These are phyloP conservation scores for Hymenoscyphus infarciens DNA, from an alignment of 2,329 filamentous ascomycete genomes.

Conservation along the genomic window DNA sequence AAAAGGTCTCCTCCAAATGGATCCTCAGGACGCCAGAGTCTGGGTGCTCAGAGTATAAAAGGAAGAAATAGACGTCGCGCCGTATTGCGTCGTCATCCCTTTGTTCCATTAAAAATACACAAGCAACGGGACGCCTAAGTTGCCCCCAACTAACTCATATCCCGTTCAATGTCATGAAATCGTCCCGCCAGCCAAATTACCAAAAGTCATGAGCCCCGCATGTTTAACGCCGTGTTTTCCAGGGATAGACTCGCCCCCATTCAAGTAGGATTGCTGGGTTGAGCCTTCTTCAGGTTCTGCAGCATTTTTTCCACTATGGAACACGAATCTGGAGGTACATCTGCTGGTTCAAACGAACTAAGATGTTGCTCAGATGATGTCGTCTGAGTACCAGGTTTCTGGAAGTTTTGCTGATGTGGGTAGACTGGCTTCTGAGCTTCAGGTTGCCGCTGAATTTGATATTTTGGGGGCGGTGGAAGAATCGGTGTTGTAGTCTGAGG, in stretches of 20 bases:
- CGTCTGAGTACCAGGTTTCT: slow-evolving; percentile 10
- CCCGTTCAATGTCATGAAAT: slow-evolving; percentile 7
- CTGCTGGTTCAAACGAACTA: slow-evolving; percentile 27
- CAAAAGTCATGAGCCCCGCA: not conserved
- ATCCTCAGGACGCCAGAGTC: slow-evolving; percentile 6
- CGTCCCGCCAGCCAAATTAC: not conserved
- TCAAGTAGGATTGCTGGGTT: not conserved
- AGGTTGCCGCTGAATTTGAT: slow-evolving; percentile 8
- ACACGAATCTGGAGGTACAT: slow-evolving; percentile 34
- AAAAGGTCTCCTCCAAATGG: not conserved
- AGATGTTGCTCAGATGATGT: slow-evolving; percentile 11
- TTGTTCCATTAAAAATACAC: not conserved
- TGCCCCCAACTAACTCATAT: not conserved
- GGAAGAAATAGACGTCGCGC: not conserved
- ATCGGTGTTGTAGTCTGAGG: slow-evolving; percentile 1
- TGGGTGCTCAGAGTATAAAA: not conserved
- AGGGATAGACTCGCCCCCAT: not conserved
- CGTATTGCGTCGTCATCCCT: not conserved
- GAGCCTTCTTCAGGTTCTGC: slow-evolving; percentile 43
- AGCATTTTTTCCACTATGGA: slow-evolving; percentile 52
- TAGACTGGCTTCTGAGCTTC: slow-evolving; percentile 22
- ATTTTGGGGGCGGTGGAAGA: slow-evolving; percentile 9
- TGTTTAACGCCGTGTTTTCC: not conserved
- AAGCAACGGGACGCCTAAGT: not conserved
- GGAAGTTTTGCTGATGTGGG: slow-evolving; percentile 29